phyloP scores from a whole-genome alignment of 148 eudicot species.

The Cornus kousa region DNA sequence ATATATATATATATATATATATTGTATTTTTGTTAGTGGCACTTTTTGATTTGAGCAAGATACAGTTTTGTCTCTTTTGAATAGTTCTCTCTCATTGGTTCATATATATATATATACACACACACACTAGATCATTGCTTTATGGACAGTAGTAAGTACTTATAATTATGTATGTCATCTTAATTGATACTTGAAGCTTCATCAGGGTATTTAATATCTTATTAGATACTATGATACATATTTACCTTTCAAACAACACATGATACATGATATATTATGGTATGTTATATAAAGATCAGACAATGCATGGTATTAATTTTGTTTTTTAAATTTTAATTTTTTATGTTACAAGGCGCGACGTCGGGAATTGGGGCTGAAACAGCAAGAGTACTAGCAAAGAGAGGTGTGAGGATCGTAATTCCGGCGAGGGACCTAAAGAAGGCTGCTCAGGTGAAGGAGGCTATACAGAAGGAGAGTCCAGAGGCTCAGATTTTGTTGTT shows the following conservation, averaged over 20 bases:
- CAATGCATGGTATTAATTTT: background rate
- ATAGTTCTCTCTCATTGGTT: conserved; percentile 24
- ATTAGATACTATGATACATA: background rate
- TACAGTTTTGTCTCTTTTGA: conserved; percentile 20
- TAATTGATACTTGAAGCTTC: background rate
- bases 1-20: too few relatives aligned
- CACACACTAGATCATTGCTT: conserved; percentile 11
- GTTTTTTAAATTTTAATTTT: background rate
- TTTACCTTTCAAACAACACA: too few relatives aligned
- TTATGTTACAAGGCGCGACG: conserved; percentile 58
- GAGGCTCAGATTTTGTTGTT: conserved; percentile 56
- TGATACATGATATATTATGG: too few relatives aligned
- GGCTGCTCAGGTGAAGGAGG: conserved; percentile 55
- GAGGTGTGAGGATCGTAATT: conserved; percentile 68
- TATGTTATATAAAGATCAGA: background rate
- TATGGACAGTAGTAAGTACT: background rate
- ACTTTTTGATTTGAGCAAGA: conserved; percentile 1
- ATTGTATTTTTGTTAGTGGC: background rate
- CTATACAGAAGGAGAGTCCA: conserved; percentile 52
- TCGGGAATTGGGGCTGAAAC: conserved; percentile 92
- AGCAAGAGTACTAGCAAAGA: conserved; percentile 83
- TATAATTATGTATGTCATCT: background rate
- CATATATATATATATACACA: conserved; percentile 22
- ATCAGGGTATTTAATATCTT: background rate
- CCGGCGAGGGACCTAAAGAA: conserved; percentile 77